phyloP scores from a whole-genome alignment of 169 alveolate species.

The Eimeria maxima region DNA sequence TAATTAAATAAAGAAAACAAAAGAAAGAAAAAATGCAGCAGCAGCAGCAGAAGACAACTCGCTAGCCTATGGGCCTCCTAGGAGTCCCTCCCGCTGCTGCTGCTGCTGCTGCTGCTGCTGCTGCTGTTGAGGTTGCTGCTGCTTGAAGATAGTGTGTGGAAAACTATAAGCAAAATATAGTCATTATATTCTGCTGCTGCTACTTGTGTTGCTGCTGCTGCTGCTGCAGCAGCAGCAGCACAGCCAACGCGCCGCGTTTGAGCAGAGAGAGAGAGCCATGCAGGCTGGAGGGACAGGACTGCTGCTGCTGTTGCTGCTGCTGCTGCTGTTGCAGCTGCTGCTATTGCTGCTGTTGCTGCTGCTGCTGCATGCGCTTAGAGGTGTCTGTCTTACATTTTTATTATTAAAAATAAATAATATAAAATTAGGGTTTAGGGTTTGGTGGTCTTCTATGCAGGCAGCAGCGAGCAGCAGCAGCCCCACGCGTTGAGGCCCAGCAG shows the following conservation, averaged over 20 bases:
- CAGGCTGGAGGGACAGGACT: conserved; percentile 1
- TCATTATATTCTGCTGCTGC: background rate
- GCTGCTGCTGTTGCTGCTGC: background rate
- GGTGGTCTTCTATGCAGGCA: background rate
- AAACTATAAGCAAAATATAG: background rate
- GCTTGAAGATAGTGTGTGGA: background rate
- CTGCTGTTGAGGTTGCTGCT: background rate
- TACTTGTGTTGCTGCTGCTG: background rate
- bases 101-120: conserved; percentile 27
- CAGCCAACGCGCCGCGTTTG: background rate
- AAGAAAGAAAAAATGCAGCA: background rate
- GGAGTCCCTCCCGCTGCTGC: conserved; percentile 57
- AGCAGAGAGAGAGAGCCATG: background rate
- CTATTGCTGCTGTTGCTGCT: conserved; percentile 7
- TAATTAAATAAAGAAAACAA: background rate
- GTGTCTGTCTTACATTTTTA: no score
- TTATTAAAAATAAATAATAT: background rate
- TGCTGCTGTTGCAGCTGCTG: conserved; percentile 20
- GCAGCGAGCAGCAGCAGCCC: conserved; percentile 33
- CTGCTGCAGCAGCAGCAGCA: conserved; percentile 3
- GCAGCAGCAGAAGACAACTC: conserved; percentile 31
- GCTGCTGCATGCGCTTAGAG: background rate
- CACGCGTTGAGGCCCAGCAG: background rate
- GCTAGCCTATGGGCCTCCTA: conserved; percentile 24
- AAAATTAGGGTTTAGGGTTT: background rate